phyloP scores from a whole-genome alignment of 306 rosid genomes.

The Malus orientalis region DNA sequence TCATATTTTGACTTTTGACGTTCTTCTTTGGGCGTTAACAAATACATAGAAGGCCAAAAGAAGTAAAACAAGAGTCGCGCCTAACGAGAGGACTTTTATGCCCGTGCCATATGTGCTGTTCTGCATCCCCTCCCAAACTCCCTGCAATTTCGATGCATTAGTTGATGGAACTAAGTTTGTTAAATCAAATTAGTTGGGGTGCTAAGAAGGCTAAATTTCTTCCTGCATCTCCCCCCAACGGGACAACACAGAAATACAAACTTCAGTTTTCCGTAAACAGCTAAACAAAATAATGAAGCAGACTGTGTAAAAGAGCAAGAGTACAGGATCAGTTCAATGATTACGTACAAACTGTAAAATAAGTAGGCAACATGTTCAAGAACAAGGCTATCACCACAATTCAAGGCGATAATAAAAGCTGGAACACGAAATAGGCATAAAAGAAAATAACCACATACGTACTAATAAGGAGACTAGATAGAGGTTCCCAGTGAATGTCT shows the following conservation, averaged over 20 bases:
- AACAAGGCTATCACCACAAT: neutral
- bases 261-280: neutral
- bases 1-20: slow-evolving; percentile 59
- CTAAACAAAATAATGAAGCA: neutral
- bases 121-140: slow-evolving; percentile 33
- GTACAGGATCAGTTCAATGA: neutral
- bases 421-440: neutral
- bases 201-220: neutral
- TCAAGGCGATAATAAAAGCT: neutral
- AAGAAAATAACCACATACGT: neutral
- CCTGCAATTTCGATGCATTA: slow-evolving; percentile 40
- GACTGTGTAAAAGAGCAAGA: neutral
- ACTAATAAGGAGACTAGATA: neutral
- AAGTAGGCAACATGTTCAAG: neutral
- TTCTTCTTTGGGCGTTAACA: slow-evolving; percentile 67
- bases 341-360: neutral
- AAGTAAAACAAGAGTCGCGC: slow-evolving; percentile 28
- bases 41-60: slow-evolving; percentile 30
- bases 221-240: neutral
- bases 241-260: neutral
- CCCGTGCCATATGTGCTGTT: slow-evolving; percentile 19
- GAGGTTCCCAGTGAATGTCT: neutral
- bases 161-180: neutral
- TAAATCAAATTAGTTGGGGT: neutral
- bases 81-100: slow-evolving; percentile 29